Percentiles rank a stretch among this genome's conserved stretches.
These are phyloP conservation scores for Gloeostereum incarnatum DNA, from an alignment of 768 basidiomycete species.

Conservation along the genomic window DNA sequence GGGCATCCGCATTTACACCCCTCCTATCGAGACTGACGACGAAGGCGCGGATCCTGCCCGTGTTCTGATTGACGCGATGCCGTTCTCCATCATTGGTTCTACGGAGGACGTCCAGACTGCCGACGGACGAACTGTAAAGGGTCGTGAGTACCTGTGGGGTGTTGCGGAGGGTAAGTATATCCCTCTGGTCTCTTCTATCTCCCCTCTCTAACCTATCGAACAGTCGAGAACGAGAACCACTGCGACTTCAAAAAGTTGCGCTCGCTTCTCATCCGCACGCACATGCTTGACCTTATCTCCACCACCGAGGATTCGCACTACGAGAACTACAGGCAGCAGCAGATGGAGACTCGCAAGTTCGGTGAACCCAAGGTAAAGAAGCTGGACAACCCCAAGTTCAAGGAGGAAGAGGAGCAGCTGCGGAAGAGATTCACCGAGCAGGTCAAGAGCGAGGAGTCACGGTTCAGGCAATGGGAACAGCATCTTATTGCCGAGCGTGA, in stretches of 20 bases:
- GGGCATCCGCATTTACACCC: conserved; percentile 90
- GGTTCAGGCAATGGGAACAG: conserved; percentile 99
- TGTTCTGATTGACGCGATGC: conserved; percentile 82
- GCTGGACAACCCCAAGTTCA: conserved; percentile 98
- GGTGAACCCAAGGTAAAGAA: conserved; percentile 99
- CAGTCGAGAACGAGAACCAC: conserved; percentile 98
- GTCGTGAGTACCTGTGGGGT: conserved; percentile 98
- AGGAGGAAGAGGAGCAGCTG: conserved; percentile 96
- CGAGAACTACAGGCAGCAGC: conserved; percentile 94
- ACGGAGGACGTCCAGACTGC: conserved; percentile 88
- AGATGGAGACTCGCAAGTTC: conserved; percentile 99
- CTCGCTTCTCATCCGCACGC: conserved; percentile 89
- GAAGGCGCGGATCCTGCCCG: conserved; percentile 83
- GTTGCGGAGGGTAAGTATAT: conserved; percentile 82
- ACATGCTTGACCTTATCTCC: conserved; percentile 97
- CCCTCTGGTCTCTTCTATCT: background rate
- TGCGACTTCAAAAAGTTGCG: conserved; percentile 99
- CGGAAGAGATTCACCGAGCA: conserved; percentile 99
- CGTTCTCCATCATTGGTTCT: conserved; percentile 97
- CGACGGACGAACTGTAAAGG: conserved; percentile 92
- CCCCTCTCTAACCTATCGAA: conserved; percentile 1
- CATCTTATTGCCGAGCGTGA: conserved; percentile 98
- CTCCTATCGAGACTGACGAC: conserved; percentile 86
- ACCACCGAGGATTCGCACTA: conserved; percentile 96
- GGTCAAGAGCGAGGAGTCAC: conserved; percentile 95